Evolutionary conservation across 2,329 filamentous ascomycete species (phyloP), one percentile per base, ranked within the genome.

Genomic region (Fusarium brachygibbosum): DNA sequence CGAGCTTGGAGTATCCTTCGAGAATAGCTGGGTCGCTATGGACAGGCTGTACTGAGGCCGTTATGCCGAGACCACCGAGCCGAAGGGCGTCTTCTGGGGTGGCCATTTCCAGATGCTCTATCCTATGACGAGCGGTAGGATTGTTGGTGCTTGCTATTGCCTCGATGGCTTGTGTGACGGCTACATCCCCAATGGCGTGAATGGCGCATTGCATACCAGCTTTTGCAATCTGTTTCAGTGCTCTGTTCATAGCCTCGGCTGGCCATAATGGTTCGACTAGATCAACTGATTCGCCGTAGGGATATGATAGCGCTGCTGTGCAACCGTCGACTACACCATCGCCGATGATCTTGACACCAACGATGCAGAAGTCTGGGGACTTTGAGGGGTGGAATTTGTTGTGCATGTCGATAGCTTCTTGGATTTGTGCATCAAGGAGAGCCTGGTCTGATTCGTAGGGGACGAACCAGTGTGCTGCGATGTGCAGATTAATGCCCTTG

Each of bases 291-390:
- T 83, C 84, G 6, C 83, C 80, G 71, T 91, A 91, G 0, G 89
- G 88, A 72, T 89, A 83, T 2, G 81, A 80, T 3, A 91, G 76
- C 0, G 85, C 87, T 0, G 89, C 89, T 2, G 89, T 91, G 76
- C 88, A 91, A 0, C 86, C 86, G 66, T 91, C 89, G 37, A 91
- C 82, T 35, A 89, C 87, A 13, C 89, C 89, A 62, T 91, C 89
- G 70, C 86, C 87, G 38, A 91, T 89, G 23, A 91, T 76, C 73
- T 91, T 91, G 76, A 91, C 84, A 6, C 89, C 89, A 0, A 87
- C 84, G 11, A 91, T 76, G 19, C 28, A 79, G 74, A 75, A 74
- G 2, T 77, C 76, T 0, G 76, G 75, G 0, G 69, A 75, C 1
- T 63, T 71, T 1, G 69, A 63, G 3, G 65, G 68, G 51, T 77